A percentile compares a stretch with the other conserved stretches of the same genome.
phyloP scores from a whole-genome alignment of 768 basidiomycete species.

The Ramaria sp. region DNA sequence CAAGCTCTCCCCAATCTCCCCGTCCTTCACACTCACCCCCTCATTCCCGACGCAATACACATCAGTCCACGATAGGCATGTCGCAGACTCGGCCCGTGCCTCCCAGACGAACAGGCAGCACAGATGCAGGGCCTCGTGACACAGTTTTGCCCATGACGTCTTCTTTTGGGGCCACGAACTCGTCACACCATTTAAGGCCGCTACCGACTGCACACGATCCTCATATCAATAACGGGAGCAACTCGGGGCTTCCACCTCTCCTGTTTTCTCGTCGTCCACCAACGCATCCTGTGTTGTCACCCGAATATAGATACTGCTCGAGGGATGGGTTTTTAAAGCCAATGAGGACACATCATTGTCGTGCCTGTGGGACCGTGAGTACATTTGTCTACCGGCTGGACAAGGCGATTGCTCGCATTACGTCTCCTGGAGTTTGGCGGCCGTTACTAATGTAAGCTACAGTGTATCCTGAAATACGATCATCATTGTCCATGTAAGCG shows the following conservation, averaged over 20 bases:
- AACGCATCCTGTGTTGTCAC: slow-evolving; percentile 38
- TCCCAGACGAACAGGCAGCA: slow-evolving; percentile 12
- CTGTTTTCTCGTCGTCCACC: slow-evolving; percentile 24
- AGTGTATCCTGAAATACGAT: slow-evolving; percentile 80
- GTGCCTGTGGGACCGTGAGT: slow-evolving; percentile 71
- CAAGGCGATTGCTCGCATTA: not conserved
- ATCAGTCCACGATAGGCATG: slow-evolving; percentile 5
- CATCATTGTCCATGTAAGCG: slow-evolving; percentile 82
- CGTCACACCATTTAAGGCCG: not conserved
- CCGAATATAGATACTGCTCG: slow-evolving; percentile 58
- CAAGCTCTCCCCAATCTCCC: not conserved
- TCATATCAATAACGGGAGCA: not conserved
- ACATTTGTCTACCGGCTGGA: not conserved
- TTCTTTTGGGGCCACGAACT: slow-evolving; percentile 3
- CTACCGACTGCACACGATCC: not conserved
- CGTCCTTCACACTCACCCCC: not conserved
- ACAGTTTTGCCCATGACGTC: not conserved
- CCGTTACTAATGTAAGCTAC: not conserved
- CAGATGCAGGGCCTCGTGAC: not conserved
- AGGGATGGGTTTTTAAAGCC: slow-evolving; percentile 63
- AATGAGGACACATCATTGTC: slow-evolving; percentile 68
- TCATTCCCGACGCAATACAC: slow-evolving; percentile 11
- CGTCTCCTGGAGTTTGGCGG: not conserved
- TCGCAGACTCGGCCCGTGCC: slow-evolving; percentile 1
- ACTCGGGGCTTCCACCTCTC: slow-evolving; percentile 10